phyloP scores from a whole-genome alignment of 2,329 filamentous ascomycete genomes.

The Trichothecium sympodiale region DNA sequence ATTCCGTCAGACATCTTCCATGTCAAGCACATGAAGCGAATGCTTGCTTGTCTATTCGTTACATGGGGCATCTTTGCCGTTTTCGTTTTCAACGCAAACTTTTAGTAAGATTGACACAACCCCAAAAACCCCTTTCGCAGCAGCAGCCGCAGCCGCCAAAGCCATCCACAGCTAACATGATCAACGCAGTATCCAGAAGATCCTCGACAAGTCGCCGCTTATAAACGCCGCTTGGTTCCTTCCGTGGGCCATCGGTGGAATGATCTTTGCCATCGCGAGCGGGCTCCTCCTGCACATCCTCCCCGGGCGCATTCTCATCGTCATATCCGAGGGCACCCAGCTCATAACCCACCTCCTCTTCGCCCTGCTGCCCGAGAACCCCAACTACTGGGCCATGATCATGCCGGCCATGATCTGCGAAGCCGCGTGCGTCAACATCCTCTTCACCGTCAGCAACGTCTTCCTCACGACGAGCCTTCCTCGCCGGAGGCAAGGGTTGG shows the following conservation, averaged over 20 bases:
- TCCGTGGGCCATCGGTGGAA: slow-evolving; percentile 48
- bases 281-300: slow-evolving; percentile 58
- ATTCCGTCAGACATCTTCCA: slow-evolving; percentile 53
- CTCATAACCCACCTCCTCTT: slow-evolving; percentile 41
- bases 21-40: slow-evolving; percentile 48
- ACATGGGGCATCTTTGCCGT: slow-evolving; percentile 44
- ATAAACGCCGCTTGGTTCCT: slow-evolving; percentile 47
- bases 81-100: slow-evolving; percentile 51
- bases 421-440: slow-evolving; percentile 55
- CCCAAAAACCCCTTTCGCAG: too few species aligned
- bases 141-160: too few species aligned
- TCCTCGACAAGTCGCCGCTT: slow-evolving; percentile 40
- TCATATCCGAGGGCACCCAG: slow-evolving; percentile 40
- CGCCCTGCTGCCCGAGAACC: slow-evolving; percentile 39
- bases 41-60: slow-evolving; percentile 42
- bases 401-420: slow-evolving; percentile 50
- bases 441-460: slow-evolving; percentile 55
- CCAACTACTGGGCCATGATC: slow-evolving; percentile 52
- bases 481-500: slow-evolving; percentile 47
- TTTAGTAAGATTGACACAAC: slow-evolving; percentile 49
- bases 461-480: slow-evolving; percentile 56
- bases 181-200: slow-evolving; percentile 39
- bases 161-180: slow-evolving; percentile 7
- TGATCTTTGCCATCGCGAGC: slow-evolving; percentile 46
- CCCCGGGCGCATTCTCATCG: slow-evolving; percentile 45